Conservation (phyloP, 2,329 filamentous ascomycete genomes). For the Ophiostoma pallidulum region DNA sequence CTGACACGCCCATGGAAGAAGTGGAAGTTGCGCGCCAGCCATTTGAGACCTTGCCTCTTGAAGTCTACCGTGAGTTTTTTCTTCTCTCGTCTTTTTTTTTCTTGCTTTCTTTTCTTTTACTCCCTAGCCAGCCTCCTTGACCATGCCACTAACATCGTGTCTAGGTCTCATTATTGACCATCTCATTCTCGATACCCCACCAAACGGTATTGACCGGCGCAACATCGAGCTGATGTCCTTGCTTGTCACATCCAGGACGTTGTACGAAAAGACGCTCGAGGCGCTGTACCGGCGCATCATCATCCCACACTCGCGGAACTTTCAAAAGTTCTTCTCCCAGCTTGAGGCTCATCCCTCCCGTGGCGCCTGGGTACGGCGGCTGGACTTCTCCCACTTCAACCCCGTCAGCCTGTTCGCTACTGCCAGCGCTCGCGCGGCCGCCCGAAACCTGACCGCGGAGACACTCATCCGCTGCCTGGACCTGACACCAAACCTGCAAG, state of each 20-base stretch:
- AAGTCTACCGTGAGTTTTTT: conserved; percentile 56
- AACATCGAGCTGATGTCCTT: conserved; percentile 72
- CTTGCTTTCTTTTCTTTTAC: not conserved
- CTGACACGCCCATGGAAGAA: conserved; percentile 11
- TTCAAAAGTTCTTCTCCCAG: conserved; percentile 69
- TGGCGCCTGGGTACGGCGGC: conserved; percentile 64
- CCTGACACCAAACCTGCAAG: conserved; percentile 62
- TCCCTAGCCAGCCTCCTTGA: not conserved
- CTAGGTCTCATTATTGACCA: conserved; percentile 65
- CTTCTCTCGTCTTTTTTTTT: too few relatives aligned
- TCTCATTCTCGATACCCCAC: conserved; percentile 61
- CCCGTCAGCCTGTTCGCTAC: conserved; percentile 67
- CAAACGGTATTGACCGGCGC: conserved; percentile 65
- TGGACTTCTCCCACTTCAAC: conserved; percentile 83
- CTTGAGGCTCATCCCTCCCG: conserved; percentile 56
- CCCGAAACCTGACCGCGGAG: conserved; percentile 64
- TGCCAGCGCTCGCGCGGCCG: conserved; percentile 63
- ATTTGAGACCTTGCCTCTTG: conserved; percentile 58
- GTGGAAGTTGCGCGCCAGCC: conserved; percentile 9
- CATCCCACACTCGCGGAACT: conserved; percentile 74
- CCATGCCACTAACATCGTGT: not conserved
- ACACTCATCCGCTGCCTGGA: conserved; percentile 64
- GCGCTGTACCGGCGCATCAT: conserved; percentile 73
- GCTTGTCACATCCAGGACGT: conserved; percentile 62
- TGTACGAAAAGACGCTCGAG: conserved; percentile 63